Percentiles rank a stretch among this genome's conserved stretches.
These are phyloP conservation scores for Moelleriella libera DNA, from an alignment of 2,329 filamentous ascomycete species.

Conservation along the genomic window DNA sequence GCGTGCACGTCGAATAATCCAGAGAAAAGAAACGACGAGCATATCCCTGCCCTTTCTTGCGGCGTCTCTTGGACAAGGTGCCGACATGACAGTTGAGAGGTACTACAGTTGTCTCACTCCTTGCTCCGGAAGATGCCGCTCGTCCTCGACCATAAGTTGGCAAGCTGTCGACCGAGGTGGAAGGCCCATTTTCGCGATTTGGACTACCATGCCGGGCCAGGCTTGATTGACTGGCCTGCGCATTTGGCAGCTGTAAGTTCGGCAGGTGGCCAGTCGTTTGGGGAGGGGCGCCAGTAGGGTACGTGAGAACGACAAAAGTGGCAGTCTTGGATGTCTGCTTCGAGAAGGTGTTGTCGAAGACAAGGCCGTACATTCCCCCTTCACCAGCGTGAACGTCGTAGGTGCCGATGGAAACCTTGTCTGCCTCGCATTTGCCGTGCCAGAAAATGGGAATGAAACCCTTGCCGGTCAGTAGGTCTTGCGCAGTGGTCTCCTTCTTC, in stretches of 20 bases:
- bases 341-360: slow-evolving; percentile 98
- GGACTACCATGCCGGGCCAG: slow-evolving; percentile 34
- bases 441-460: slow-evolving; percentile 62
- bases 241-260: slow-evolving; percentile 31
- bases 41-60: slow-evolving; percentile 89
- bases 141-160: slow-evolving; percentile 30
- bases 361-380: slow-evolving; percentile 86
- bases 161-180: slow-evolving; percentile 47
- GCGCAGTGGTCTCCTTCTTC: slow-evolving; percentile 47
- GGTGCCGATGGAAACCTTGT: slow-evolving; percentile 84
- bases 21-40: slow-evolving; percentile 90
- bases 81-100: slow-evolving; percentile 61
- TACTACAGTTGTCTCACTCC: slow-evolving; percentile 31
- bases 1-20: slow-evolving; percentile 83
- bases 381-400: slow-evolving; percentile 63
- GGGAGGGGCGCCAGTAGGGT: slow-evolving; percentile 69
- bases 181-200: slow-evolving; percentile 26
- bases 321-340: slow-evolving; percentile 90
- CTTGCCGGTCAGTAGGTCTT: slow-evolving; percentile 50
- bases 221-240: slow-evolving; percentile 32
- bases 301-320: slow-evolving; percentile 87
- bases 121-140: slow-evolving; percentile 34
- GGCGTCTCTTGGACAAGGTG: slow-evolving; percentile 72
- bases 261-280: slow-evolving; percentile 60
- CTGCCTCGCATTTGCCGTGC: slow-evolving; percentile 91